Evolutionary conservation across 2,329 filamentous ascomycete genomes (phyloP).

Genomic region (Thyridium curvatum): DNA sequence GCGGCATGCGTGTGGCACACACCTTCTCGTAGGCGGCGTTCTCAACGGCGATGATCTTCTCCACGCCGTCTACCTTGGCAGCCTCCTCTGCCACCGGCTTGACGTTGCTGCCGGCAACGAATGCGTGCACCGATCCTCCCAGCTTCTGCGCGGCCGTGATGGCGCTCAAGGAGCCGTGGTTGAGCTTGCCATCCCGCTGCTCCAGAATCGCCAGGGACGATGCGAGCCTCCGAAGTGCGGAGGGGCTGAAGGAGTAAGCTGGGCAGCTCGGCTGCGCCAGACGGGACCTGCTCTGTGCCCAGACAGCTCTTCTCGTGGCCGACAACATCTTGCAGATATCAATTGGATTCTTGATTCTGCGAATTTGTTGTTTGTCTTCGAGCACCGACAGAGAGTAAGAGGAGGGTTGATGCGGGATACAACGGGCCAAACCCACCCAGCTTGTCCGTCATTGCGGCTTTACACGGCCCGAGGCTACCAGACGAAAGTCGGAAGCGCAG

Average conservation of each 20-base stretch:
- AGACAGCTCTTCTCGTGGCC: slow-evolving; percentile 2
- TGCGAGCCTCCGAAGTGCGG: slow-evolving; percentile 61
- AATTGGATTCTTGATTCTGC: background rate
- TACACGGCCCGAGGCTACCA: slow-evolving; percentile 28
- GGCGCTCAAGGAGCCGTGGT: slow-evolving; percentile 73
- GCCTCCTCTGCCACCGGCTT: slow-evolving; percentile 74
- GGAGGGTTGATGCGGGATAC: background rate
- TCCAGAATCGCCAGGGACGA: slow-evolving; percentile 90
- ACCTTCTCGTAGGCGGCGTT: slow-evolving; percentile 92
- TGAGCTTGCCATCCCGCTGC: slow-evolving; percentile 84
- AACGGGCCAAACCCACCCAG: too few species aligned
- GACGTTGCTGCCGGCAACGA: slow-evolving; percentile 76
- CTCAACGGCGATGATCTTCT: slow-evolving; percentile 86
- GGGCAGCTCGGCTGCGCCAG: background rate
- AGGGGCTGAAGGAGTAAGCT: slow-evolving; percentile 22
- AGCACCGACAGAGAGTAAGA: too few species aligned
- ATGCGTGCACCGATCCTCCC: slow-evolving; percentile 78
- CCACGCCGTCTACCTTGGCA: slow-evolving; percentile 81
- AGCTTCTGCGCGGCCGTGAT: slow-evolving; percentile 82
- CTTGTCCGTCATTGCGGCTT: slow-evolving; percentile 18
- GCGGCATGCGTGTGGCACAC: slow-evolving; percentile 4
- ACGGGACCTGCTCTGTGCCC: background rate
- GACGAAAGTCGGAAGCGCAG: too few species aligned
- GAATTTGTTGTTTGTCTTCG: too few species aligned
- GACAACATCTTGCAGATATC: slow-evolving; percentile 1